phyloP scores from a whole-genome alignment of 106 monocot genomes.

The Phalaenopsis equestris region DNA sequence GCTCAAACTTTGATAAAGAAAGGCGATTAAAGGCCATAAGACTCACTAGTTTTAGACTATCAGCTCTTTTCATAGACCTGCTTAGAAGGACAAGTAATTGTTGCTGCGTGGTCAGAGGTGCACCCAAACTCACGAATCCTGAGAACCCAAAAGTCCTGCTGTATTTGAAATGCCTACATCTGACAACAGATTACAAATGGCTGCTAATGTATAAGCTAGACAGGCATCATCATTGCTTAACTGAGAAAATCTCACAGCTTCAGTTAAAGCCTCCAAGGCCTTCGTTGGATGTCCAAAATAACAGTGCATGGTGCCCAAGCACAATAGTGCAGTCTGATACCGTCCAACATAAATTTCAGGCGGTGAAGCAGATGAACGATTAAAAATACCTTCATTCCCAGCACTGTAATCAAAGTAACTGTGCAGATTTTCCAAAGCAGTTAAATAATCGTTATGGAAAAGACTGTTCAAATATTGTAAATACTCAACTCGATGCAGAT shows the following conservation, averaged over 20 bases:
- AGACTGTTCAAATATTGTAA: conserved; percentile 83
- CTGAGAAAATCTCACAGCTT: conserved; percentile 83
- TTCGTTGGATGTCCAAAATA: conserved; percentile 88
- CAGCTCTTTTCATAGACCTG: conserved; percentile 80
- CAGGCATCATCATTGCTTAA: conserved; percentile 81
- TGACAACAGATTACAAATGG: conserved; percentile 77
- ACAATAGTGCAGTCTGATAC: conserved; percentile 81
- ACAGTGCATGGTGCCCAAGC: conserved; percentile 88
- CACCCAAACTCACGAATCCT: conserved; percentile 56
- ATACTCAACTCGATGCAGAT: conserved; percentile 75
- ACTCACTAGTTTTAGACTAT: conserved; percentile 51
- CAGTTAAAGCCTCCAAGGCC: conserved; percentile 84
- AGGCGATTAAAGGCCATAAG: conserved; percentile 72
- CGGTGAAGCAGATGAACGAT: conserved; percentile 34
- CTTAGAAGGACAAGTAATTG: conserved; percentile 83
- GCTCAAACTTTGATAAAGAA: conserved; percentile 75
- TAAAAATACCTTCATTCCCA: conserved; percentile 81
- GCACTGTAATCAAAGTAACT: conserved; percentile 96
- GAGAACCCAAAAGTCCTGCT: conserved; percentile 59
- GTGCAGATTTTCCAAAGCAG: conserved; percentile 76
- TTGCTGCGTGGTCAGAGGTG: conserved; percentile 64
- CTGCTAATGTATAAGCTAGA: conserved; percentile 79
- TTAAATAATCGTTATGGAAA: conserved; percentile 68
- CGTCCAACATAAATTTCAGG: conserved; percentile 51
- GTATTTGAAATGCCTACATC: conserved; percentile 65